phyloP scores from a whole-genome alignment of 768 basidiomycete genomes.

The Boletus pseudo-olivaceus region DNA sequence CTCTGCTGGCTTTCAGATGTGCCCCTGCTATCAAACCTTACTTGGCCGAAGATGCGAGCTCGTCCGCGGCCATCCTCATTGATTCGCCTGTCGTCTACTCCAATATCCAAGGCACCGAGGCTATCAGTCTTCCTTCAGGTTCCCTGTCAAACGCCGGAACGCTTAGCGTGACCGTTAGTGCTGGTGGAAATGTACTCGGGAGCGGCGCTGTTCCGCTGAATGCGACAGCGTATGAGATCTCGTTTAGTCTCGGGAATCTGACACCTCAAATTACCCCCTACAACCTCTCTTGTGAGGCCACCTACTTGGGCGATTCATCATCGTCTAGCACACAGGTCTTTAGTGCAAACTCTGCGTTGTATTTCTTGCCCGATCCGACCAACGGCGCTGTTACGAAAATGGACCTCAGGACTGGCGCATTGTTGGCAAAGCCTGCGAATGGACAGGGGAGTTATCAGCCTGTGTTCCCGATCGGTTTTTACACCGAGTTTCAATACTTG shows the following conservation, averaged over 20 bases:
- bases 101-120: constrained; percentile 41
- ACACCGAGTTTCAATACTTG: constrained; percentile 40
- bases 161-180: constrained; percentile 42
- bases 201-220: constrained; percentile 50
- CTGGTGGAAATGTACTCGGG: constrained; percentile 41
- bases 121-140: constrained; percentile 36
- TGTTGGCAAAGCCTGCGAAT: constrained; percentile 48
- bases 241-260: constrained; percentile 45
- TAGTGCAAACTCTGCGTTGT: constrained; percentile 40
- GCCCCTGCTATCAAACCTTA: constrained; percentile 57
- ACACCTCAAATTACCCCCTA: constrained; percentile 36
- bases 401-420: constrained; percentile 54
- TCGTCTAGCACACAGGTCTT: constrained; percentile 40
- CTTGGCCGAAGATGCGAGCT: constrained; percentile 47
- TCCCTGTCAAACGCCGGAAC: constrained; percentile 25
- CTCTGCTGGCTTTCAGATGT: constrained; percentile 56
- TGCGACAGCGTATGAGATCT: constrained; percentile 44
- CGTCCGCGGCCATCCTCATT: constrained; percentile 46
- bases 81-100: constrained; percentile 49
- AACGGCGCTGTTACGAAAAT: constrained; percentile 55
- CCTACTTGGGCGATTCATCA: constrained; percentile 26
- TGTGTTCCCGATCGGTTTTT: constrained; percentile 44
- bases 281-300: constrained; percentile 29
- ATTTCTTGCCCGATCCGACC: constrained; percentile 45
- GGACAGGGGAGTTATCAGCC: constrained; percentile 48